These are phyloP conservation scores for Rheum nobile DNA, from an alignment of 148 eudicot species.

Conservation along the genomic window DNA sequence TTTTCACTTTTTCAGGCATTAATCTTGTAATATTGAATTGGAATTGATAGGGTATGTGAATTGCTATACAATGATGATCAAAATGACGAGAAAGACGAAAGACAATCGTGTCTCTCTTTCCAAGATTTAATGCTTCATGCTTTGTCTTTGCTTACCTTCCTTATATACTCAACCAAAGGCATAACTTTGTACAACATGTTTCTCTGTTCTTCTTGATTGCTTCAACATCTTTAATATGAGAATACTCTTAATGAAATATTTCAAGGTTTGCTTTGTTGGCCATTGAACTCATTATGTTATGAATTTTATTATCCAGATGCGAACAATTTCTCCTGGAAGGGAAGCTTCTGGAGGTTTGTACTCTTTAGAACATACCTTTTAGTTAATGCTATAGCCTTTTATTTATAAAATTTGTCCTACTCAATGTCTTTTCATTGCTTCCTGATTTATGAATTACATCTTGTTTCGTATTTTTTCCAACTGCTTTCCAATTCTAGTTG, in stretches of 20 bases:
- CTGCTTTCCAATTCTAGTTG: not conserved
- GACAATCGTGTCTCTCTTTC: not conserved
- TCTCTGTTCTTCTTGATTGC: not conserved
- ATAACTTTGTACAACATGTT: not conserved
- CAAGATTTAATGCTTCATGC: not conserved
- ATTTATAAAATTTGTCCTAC: not conserved
- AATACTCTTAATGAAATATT: not conserved
- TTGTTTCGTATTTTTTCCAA: too few relatives aligned
- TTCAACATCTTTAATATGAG: not conserved
- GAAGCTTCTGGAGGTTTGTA: conserved; percentile 55
- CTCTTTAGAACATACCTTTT: not conserved
- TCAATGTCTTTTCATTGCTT: not conserved
- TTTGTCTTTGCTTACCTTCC: not conserved
- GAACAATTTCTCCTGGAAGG: conserved; percentile 63
- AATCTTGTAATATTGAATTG: not conserved
- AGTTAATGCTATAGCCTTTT: conserved; percentile 1
- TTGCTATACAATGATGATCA: not conserved
- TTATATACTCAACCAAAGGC: not conserved
- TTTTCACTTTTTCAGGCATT: not conserved
- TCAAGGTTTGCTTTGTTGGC: not conserved
- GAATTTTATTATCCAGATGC: conserved; percentile 33
- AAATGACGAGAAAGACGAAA: not conserved
- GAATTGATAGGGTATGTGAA: not conserved
- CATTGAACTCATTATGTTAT: not conserved
- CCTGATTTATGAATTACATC: not conserved